These are phyloP conservation scores for Xylaria grammica DNA, from an alignment of 495 filamentous ascomycete species.

Conservation along the genomic window DNA sequence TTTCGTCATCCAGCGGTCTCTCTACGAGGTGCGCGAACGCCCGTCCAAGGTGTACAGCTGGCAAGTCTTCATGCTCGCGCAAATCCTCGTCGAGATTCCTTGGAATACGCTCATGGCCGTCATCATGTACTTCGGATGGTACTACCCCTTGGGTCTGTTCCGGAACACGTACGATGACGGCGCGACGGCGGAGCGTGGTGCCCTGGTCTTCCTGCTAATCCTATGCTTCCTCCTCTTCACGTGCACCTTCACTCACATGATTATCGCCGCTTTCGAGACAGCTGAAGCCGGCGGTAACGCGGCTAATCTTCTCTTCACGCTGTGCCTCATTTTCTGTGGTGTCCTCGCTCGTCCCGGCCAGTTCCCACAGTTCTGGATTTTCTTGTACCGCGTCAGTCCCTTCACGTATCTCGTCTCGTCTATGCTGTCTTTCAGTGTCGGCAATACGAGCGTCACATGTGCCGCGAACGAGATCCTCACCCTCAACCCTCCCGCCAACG, in stretches of 20 bases:
- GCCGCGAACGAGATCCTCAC: constrained; percentile 62
- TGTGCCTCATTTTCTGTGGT: constrained; percentile 75
- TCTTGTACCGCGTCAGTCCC: constrained; percentile 81
- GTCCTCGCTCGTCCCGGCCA: constrained; percentile 68
- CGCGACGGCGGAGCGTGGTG: constrained; percentile 62
- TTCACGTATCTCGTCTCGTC: constrained; percentile 72
- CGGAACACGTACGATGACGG: constrained; percentile 66
- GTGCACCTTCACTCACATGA: constrained; percentile 70
- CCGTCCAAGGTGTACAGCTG: constrained; percentile 84
- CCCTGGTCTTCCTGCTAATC: constrained; percentile 69
- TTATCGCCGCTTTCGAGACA: constrained; percentile 70
- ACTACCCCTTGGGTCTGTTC: constrained; percentile 81
- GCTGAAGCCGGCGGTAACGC: constrained; percentile 70
- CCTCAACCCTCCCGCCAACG: constrained; percentile 57
- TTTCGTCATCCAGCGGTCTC: constrained; percentile 74
- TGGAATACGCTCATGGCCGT: constrained; percentile 75
- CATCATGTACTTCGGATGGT: constrained; percentile 76
- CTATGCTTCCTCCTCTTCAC: constrained; percentile 72
- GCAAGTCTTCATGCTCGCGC: constrained; percentile 80
- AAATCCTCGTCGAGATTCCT: constrained; percentile 75
- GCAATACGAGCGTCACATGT: constrained; percentile 64
- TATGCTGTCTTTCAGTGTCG: constrained; percentile 66
- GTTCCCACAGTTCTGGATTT: constrained; percentile 80
- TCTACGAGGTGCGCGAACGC: constrained; percentile 87
- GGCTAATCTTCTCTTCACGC: constrained; percentile 68